Conservation (phyloP, 2,329 filamentous ascomycete species). For the Fusarium annulatum region DNA sequence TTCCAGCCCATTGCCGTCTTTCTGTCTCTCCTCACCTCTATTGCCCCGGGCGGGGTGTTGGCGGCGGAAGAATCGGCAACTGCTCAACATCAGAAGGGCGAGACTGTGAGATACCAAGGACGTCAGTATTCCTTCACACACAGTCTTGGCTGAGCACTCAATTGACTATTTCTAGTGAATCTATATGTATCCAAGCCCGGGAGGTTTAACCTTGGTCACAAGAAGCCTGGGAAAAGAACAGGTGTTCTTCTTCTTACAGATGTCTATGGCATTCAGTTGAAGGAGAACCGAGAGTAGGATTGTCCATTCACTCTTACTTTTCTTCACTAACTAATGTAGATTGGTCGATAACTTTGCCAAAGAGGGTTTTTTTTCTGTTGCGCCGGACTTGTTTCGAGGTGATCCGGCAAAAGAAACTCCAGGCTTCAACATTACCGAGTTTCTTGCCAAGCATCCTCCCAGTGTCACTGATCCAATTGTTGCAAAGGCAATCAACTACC, state of each 20-base stretch:
- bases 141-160: fast-evolving
- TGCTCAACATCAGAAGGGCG: background rate
- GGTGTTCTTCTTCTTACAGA: constrained; percentile 32
- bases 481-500: constrained; percentile 16
- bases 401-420: background rate
- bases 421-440: constrained; percentile 11
- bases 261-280: constrained; percentile 17
- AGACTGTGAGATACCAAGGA: constrained; percentile 10
- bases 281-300: constrained; percentile 12
- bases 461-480: constrained; percentile 26
- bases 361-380: constrained; percentile 21
- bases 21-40: background rate
- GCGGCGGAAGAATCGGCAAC: background rate
- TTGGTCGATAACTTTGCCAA: constrained; percentile 26
- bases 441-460: constrained; percentile 16
- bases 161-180: background rate
- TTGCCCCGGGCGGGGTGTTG: background rate
- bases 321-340: background rate
- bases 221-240: background rate
- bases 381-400: constrained; percentile 19
- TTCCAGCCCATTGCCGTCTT: constrained; percentile 2
- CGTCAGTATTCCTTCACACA: background rate
- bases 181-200: constrained; percentile 21
- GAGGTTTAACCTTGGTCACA: background rate
- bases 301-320: fast-evolving